phyloP scores from a whole-genome alignment of 768 basidiomycete genomes.

The Podaxis pistillaris region DNA sequence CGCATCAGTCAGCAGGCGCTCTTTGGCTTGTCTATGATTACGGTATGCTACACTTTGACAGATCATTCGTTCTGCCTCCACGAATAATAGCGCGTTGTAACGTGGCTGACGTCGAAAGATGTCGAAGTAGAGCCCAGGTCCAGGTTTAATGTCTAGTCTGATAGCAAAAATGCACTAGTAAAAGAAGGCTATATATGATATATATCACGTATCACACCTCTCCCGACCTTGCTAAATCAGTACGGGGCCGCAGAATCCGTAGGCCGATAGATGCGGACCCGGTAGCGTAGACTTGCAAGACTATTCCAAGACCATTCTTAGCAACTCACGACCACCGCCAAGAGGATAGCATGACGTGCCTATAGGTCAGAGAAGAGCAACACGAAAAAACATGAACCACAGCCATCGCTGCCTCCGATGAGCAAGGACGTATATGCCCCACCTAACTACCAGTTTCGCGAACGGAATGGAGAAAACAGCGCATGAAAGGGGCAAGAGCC shows the following conservation, averaged over 20 bases:
- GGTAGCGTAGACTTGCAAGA: no score
- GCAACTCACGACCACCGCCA: background rate
- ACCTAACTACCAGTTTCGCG: background rate
- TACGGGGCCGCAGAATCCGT: background rate
- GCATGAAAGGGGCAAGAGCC: background rate
- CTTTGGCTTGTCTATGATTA: background rate
- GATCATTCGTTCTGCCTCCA: background rate
- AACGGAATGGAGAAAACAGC: background rate
- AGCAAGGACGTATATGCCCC: constrained; percentile 3
- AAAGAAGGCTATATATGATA: constrained; percentile 4
- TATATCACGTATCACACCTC: background rate
- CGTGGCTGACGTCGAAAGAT: background rate
- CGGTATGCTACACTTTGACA: background rate
- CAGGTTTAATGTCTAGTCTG: background rate
- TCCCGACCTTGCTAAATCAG: constrained; percentile 8
- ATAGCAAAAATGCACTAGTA: background rate
- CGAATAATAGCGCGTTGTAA: background rate
- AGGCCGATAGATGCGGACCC: no score
- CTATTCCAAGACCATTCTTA: no score
- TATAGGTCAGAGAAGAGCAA: background rate
- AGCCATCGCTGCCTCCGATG: background rate
- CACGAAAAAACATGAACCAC: background rate
- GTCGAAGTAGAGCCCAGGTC: background rate
- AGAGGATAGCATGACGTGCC: background rate
- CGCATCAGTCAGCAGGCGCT: background rate